Base-by-base conservation (phyloP, 805 yeast genomes). In the Candida rishiriensis region DNA sequence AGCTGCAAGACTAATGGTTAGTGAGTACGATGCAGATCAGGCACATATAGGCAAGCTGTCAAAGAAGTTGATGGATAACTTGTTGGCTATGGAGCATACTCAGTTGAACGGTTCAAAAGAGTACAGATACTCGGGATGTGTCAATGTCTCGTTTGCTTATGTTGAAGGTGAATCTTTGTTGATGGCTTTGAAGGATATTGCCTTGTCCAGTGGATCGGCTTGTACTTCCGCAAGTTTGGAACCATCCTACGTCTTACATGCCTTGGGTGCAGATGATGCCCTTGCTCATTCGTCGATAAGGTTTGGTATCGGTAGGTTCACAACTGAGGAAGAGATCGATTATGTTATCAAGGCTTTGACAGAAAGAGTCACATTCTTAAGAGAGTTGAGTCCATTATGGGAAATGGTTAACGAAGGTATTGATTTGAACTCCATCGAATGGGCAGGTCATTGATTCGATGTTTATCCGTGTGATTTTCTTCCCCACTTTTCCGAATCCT, bases 381-480 rank as follows among this genome's bases (percentile, higher is more conserved):
- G 99, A 68, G 91, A 89, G 60, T 75, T 93, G 69, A 82, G 93
- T 46, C 99, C 99, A 39, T 73, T 93, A 57, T 93, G 98, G 98
- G 99, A 93, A 71, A 90, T 93, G 98, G 96, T 88, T 46, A 96
- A 93, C 68, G 98, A 93, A 54, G 99, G 99, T 54, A 91, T 93
- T 59, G 99, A 93, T 63, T 73, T 93, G 64, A 78, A 85, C 60
- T 77, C 95, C 30, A 93, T 93, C 59, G 95, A 93, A 71, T 93
- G 99, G 99, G 87, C 96, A 48, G 98, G 97, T 53, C 99, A 93
- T 69, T 93, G 38, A 54, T 21, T 21, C 26, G 26, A 21, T 21
- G 7, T 21, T 7, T 21, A 21, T 5, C 26, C 26, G 26, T 5
- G 26, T 21, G 26, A 5, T 21, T 21, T 5, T 21, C 26, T 21